Evolutionary conservation across 257 asterid genomes (phyloP).

Genomic region (Catharanthus roseus): DNA sequence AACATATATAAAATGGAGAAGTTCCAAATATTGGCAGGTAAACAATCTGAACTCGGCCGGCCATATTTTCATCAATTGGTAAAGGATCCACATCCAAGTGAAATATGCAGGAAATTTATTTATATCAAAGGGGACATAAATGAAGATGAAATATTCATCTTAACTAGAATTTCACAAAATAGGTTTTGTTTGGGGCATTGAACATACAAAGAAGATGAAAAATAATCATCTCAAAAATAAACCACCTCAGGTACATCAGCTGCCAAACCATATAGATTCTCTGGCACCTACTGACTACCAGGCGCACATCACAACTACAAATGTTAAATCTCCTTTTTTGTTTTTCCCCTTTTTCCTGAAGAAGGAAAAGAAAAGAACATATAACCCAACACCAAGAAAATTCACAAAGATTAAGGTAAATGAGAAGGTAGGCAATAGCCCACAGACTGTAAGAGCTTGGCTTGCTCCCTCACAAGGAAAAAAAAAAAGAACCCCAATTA

Average conservation of each 20-base stretch:
- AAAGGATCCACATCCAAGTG: no score
- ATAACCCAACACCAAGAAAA: slow-evolving; percentile 7
- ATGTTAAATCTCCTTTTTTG: neutral
- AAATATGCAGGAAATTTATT: no score
- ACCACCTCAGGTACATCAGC: slow-evolving; percentile 83
- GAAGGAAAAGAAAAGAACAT: slow-evolving; percentile 4
- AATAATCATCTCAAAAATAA: slow-evolving; percentile 23
- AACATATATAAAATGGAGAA: no score
- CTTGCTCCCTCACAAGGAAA: slow-evolving; percentile 7
- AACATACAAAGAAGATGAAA: slow-evolving; percentile 31
- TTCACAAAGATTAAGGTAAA: slow-evolving; percentile 16
- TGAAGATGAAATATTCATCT: no score
- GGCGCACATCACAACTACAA: slow-evolving; percentile 46
- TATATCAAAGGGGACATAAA: no score
- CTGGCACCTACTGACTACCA: slow-evolving; percentile 71
- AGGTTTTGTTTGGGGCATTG: no score
- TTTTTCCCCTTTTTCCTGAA: no score
- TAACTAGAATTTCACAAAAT: neutral
- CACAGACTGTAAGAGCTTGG: neutral
- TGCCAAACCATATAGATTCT: slow-evolving; percentile 40
- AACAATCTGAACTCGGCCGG: no score
- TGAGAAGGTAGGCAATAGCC: slow-evolving; percentile 5
- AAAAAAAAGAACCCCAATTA: slow-evolving; percentile 9
- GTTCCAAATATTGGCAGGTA: no score
- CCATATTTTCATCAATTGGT: no score